phyloP scores from a whole-genome alignment of 805 yeast genomes.

The Starmerella stigmatis region DNA sequence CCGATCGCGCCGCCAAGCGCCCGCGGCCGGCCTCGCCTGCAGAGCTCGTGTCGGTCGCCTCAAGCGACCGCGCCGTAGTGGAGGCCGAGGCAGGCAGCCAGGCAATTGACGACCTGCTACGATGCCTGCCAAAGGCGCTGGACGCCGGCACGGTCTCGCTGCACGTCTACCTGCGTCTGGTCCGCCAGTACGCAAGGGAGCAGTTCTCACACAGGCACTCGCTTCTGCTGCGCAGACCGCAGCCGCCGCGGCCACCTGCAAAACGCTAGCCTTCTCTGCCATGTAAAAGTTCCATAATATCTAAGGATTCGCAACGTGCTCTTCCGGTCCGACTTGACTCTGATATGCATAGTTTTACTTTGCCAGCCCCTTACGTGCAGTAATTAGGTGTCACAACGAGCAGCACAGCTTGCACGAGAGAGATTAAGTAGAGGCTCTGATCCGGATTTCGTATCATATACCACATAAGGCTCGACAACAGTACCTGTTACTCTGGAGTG shows the following conservation, averaged over 20 bases:
- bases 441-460: too few relatives aligned
- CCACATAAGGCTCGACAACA: too few relatives aligned
- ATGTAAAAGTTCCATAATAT: too few relatives aligned
- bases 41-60: slow-evolving; percentile 40
- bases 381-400: too few relatives aligned
- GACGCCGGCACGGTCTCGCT: slow-evolving; percentile 40
- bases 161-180: slow-evolving; percentile 37
- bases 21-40: slow-evolving; percentile 13
- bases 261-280: not conserved
- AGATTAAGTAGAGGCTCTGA: too few relatives aligned
- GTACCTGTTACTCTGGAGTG: too few relatives aligned
- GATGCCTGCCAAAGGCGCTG: slow-evolving; percentile 47
- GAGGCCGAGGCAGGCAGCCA: slow-evolving; percentile 53
- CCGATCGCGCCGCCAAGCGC: slow-evolving; percentile 27
- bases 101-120: slow-evolving; percentile 60
- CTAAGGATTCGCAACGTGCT: too few relatives aligned
- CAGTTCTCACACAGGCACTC: slow-evolving; percentile 42
- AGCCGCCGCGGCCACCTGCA: slow-evolving; percentile 2
- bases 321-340: too few relatives aligned
- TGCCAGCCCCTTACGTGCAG: too few relatives aligned
- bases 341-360: too few relatives aligned
- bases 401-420: too few relatives aligned
- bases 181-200: slow-evolving; percentile 50
- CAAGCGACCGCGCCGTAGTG: slow-evolving; percentile 46
- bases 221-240: slow-evolving; percentile 2